Evolutionary conservation across 208 protist species (phyloP).

Genomic region (Trypanosoma grayi): DNA sequence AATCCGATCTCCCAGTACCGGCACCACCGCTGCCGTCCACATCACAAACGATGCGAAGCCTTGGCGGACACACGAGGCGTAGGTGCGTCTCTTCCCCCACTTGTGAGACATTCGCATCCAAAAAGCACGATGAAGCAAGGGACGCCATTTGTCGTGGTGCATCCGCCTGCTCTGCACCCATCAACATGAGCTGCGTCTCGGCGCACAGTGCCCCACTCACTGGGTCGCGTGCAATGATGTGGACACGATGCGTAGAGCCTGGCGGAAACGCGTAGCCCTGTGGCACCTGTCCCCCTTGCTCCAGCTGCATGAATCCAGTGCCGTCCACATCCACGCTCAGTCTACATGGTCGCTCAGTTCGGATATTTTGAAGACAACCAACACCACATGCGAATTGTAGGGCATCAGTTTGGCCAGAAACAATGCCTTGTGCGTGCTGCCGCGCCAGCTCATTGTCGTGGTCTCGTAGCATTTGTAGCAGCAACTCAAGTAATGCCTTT

Average conservation of each 20-base stretch:
- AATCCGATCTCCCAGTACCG: constrained; percentile 48
- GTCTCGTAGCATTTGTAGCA: constrained; percentile 18
- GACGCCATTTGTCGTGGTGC: background rate
- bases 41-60: constrained; percentile 66
- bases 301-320: constrained; percentile 39
- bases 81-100: constrained; percentile 56
- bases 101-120: constrained; percentile 48
- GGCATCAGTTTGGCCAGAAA: constrained; percentile 19
- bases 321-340: constrained; percentile 54
- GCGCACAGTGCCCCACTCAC: constrained; percentile 33
- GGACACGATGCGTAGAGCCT: constrained; percentile 49
- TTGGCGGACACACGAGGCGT: constrained; percentile 44
- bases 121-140: constrained; percentile 35
- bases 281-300: constrained; percentile 68
- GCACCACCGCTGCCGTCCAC: constrained; percentile 50
- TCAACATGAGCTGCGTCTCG: constrained; percentile 46
- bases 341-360: constrained; percentile 47
- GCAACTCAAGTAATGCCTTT: constrained; percentile 17
- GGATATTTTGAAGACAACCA: constrained; percentile 63
- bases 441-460: constrained; percentile 14
- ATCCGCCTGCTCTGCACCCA: constrained; percentile 22
- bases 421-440: background rate
- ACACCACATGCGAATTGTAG: constrained; percentile 64
- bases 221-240: constrained; percentile 55
- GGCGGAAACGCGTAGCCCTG: constrained; percentile 28